Conservation (phyloP, 129 eudicot species). For the Cynara cardunculus region DNA sequence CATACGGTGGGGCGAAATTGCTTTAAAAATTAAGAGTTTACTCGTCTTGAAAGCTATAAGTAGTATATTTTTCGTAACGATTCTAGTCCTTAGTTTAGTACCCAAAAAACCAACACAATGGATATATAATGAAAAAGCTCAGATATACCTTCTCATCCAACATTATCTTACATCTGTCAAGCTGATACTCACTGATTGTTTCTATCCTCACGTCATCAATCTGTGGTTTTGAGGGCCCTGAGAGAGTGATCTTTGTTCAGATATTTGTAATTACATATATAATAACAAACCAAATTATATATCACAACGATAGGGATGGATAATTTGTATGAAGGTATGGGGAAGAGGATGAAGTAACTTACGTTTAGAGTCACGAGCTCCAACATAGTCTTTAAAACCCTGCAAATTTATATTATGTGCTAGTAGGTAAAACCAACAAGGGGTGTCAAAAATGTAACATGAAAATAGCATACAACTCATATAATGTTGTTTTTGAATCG, state of each 20-base stretch:
- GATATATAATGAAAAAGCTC: background rate
- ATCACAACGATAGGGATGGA: no score
- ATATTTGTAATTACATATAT: background rate
- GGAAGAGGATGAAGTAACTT: background rate
- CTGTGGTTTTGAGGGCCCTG: background rate
- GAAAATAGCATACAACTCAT: background rate
- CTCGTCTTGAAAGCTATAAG: no score
- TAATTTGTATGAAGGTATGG: no score
- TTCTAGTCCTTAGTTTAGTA: no score
- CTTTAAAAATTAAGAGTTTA: no score
- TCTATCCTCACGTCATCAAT: background rate
- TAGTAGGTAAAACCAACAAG: background rate
- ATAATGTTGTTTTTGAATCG: background rate
- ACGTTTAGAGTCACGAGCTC: conserved; percentile 6
- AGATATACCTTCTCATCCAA: background rate
- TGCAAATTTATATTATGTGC: background rate
- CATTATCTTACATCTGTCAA: background rate
- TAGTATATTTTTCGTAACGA: no score
- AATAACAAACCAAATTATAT: background rate
- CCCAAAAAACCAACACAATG: no score
- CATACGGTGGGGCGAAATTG: no score
- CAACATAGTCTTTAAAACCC: background rate
- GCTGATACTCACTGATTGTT: background rate
- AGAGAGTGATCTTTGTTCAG: background rate
- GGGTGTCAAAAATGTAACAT: background rate